Evolutionary conservation across 2,329 filamentous ascomycete species (phyloP).

Genomic region (Pseudogymnoascus sp.): DNA sequence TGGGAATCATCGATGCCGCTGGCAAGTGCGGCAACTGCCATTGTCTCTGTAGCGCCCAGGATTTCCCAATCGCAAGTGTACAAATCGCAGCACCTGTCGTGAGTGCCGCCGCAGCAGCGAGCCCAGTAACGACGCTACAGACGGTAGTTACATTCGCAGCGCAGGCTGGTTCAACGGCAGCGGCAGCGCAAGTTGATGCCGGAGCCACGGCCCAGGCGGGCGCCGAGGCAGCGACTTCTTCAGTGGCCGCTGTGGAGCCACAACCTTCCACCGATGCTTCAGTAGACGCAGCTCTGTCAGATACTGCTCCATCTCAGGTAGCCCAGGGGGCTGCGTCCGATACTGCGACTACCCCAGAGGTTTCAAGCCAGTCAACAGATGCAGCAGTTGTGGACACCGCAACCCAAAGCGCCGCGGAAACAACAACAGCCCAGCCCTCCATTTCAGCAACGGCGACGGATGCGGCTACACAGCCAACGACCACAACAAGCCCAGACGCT

Average conservation of each 20-base stretch:
- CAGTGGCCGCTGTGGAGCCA: background rate
- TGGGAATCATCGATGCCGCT: background rate
- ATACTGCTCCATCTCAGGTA: background rate
- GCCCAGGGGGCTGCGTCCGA: background rate
- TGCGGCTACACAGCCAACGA: background rate
- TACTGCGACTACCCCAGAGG: background rate
- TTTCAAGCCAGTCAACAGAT: background rate
- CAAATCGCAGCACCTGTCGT: background rate
- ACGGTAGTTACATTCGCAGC: slow-evolving; percentile 7
- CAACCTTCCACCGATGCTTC: background rate
- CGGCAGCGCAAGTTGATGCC: background rate
- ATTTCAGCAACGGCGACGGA: background rate
- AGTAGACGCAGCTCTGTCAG: background rate
- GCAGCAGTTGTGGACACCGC: slow-evolving; percentile 11
- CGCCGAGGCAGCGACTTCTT: background rate
- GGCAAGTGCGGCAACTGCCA: background rate
- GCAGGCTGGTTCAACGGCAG: background rate
- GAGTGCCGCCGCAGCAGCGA: background rate
- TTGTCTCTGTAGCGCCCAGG: background rate
- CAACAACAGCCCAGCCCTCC: background rate
- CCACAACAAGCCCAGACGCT: background rate
- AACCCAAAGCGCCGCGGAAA: background rate
- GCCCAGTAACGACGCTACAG: slow-evolving; percentile 5
- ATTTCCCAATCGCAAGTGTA: background rate
- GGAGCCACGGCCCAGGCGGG: background rate